phyloP scores from a whole-genome alignment of 257 asterid genomes.

The Gentiana dahurica region DNA sequence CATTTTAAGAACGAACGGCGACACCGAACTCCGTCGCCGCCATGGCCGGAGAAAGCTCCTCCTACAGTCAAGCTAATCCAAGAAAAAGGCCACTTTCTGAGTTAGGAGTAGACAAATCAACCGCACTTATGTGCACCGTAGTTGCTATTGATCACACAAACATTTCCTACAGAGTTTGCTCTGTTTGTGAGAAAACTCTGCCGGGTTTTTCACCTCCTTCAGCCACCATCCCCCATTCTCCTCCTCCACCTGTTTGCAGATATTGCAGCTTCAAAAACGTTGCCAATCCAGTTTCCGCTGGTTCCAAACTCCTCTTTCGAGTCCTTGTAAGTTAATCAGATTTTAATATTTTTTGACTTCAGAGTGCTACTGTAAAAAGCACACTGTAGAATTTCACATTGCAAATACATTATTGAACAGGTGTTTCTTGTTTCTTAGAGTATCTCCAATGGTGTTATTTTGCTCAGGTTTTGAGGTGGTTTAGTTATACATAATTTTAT shows the following conservation, averaged over 20 bases:
- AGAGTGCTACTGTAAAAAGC: no score
- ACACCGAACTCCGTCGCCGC: neutral
- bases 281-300: constrained; percentile 33
- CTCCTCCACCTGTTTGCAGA: constrained; percentile 26
- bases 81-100: constrained; percentile 35
- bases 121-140: constrained; percentile 36
- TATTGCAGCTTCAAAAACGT: constrained; percentile 34
- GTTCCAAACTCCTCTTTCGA: constrained; percentile 63
- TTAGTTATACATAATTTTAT: neutral
- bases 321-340: constrained; percentile 48
- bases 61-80: constrained; percentile 14
- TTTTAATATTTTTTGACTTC: neutral
- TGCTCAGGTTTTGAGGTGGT: neutral
- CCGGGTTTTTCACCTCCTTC: constrained; percentile 23
- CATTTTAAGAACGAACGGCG: neutral
- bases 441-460: neutral
- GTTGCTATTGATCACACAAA: constrained; percentile 54
- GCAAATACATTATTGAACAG: neutral
- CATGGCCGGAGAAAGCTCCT: constrained; percentile 16
- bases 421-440: neutral
- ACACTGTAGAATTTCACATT: neutral
- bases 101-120: constrained; percentile 33
- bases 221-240: constrained; percentile 3
- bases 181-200: constrained; percentile 55
- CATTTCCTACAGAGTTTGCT: constrained; percentile 57